Conservation (phyloP, 495 filamentous ascomycete species). For the Tricharina praecox region DNA sequence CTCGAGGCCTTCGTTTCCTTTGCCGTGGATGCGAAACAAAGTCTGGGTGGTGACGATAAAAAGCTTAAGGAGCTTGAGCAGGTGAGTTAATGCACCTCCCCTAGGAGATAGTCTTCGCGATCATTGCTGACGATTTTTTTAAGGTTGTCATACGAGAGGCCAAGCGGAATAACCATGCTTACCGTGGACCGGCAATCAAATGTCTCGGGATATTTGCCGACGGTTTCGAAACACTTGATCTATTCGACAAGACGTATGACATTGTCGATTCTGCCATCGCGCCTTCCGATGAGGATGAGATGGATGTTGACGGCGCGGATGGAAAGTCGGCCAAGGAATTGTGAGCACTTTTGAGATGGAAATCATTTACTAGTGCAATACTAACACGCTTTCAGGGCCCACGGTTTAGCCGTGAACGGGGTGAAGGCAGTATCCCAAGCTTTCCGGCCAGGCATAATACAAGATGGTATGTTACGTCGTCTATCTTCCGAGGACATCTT, state of each 20-base stretch:
- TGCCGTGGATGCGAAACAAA: constrained; percentile 39
- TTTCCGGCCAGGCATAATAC: constrained; percentile 13
- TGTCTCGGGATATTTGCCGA: constrained; percentile 54
- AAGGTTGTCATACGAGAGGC: constrained; percentile 71
- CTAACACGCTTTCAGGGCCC: too few relatives aligned
- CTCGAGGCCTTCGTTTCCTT: constrained; percentile 72
- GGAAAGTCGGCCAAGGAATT: constrained; percentile 17
- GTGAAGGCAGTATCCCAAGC: constrained; percentile 16
- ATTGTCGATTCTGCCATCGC: constrained; percentile 46
- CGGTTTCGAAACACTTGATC: constrained; percentile 44
- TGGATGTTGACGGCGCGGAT: constrained; percentile 37
- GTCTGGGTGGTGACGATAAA: constrained; percentile 39
- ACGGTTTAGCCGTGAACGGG: constrained; percentile 14
- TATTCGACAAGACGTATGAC: constrained; percentile 48
- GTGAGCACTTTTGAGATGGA: too few relatives aligned
- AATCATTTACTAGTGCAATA: too few relatives aligned
- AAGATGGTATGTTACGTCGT: constrained; percentile 6
- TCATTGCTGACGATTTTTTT: too few relatives aligned
- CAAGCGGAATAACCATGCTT: constrained; percentile 67
- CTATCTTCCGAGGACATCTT: background rate
- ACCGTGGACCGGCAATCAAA: constrained; percentile 57
- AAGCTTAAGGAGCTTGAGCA: constrained; percentile 37
- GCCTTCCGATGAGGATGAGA: constrained; percentile 38
- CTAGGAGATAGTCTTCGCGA: too few relatives aligned
- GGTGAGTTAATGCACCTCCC: constrained; percentile 36